phyloP scores from a whole-genome alignment of 257 asterid species.

The Buddleja alternifolia region DNA sequence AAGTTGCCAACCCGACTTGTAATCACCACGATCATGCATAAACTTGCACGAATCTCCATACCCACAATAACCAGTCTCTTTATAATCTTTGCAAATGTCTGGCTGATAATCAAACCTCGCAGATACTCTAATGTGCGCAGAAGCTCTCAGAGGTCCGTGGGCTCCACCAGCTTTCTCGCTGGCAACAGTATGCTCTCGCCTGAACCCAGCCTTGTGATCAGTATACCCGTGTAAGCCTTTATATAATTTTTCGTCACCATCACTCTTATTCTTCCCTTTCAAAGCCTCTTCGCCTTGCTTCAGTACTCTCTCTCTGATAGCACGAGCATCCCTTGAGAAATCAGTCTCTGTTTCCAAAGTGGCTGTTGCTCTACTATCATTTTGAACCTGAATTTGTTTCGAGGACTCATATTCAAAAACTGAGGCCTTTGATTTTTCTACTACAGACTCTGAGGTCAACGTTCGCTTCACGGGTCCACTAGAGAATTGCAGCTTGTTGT shows the following conservation, averaged over 20 bases:
- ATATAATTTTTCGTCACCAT: slow-evolving; percentile 63
- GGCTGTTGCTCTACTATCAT: slow-evolving; percentile 81
- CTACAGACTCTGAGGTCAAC: slow-evolving; percentile 39
- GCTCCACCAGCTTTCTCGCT: slow-evolving; percentile 96
- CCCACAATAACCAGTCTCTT: slow-evolving; percentile 97
- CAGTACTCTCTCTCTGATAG: slow-evolving; percentile 77
- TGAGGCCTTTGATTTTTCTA: slow-evolving; percentile 40
- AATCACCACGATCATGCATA: slow-evolving; percentile 97
- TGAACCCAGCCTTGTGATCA: slow-evolving; percentile 90
- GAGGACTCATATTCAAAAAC: slow-evolving; percentile 79
- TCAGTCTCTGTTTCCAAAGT: slow-evolving; percentile 90
- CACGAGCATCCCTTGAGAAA: slow-evolving; percentile 82
- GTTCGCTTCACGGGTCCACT: slow-evolving; percentile 55
- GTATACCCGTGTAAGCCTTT: slow-evolving; percentile 86
- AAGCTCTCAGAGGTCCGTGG: slow-evolving; percentile 93
- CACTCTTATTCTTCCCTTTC: slow-evolving; percentile 66
- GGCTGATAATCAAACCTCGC: slow-evolving; percentile 98
- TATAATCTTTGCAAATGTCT: slow-evolving; percentile 91
- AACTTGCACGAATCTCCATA: slow-evolving; percentile 96
- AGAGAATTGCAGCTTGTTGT: slow-evolving; percentile 67
- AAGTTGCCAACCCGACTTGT: slow-evolving; percentile 95
- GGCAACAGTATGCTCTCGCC: slow-evolving; percentile 86
- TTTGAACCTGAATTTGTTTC: slow-evolving; percentile 78
- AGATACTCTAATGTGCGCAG: slow-evolving; percentile 91
- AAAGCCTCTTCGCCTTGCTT: slow-evolving; percentile 70